Conservation (phyloP, 768 basidiomycete genomes). For the Boletales sp. region DNA sequence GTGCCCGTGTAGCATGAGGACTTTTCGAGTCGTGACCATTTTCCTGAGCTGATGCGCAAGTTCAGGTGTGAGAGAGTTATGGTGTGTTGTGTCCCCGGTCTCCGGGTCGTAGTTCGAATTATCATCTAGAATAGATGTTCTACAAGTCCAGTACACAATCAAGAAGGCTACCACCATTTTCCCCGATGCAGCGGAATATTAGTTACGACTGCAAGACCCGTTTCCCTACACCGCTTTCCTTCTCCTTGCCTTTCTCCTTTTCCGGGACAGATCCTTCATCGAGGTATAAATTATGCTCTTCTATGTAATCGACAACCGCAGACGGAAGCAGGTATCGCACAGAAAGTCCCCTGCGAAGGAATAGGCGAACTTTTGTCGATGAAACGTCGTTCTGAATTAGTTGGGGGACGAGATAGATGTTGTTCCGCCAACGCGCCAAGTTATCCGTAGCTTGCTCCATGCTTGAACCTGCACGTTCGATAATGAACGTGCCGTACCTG, state of each 20-base stretch:
- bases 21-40: constrained; percentile 28
- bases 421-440: constrained; percentile 72
- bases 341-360: constrained; percentile 75
- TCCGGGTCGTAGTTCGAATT: no score
- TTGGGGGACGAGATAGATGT: constrained; percentile 89
- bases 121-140: not conserved
- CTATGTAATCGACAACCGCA: constrained; percentile 92
- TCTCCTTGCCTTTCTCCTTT: constrained; percentile 39
- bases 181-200: no score
- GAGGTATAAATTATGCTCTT: constrained; percentile 71
- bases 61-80: no score
- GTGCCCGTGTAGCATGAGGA: constrained; percentile 47
- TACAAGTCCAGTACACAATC: not conserved
- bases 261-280: constrained; percentile 47
- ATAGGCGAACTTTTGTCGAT: constrained; percentile 86
- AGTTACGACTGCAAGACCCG: constrained; percentile 15
- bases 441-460: constrained; percentile 79
- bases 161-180: no score
- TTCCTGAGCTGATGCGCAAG: no score
- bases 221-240: constrained; percentile 27
- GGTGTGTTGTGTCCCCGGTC: no score
- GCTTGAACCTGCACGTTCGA: constrained; percentile 92
- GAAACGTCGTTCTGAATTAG: constrained; percentile 97
- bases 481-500: constrained; percentile 89
- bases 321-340: constrained; percentile 89